phyloP scores from a whole-genome alignment of 2,329 filamentous ascomycete species.

The Ascocoryne sarcoides region DNA sequence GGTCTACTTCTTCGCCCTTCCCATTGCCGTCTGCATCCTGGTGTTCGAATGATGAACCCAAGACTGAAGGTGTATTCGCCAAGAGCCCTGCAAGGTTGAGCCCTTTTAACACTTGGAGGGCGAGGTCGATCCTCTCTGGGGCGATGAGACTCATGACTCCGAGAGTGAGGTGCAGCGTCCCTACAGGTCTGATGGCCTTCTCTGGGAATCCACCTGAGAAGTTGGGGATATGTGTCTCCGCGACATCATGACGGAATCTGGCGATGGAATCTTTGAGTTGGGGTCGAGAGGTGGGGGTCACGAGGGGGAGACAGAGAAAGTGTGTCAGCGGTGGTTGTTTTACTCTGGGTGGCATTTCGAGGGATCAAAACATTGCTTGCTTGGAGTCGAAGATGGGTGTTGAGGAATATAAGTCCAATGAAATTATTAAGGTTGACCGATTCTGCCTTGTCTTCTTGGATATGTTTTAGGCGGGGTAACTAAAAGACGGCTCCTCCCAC shows the following conservation, averaged over 20 bases:
- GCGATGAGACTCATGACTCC: conserved; percentile 70
- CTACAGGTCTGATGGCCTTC: conserved; percentile 64
- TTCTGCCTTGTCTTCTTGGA: no score
- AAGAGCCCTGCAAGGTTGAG: conserved; percentile 36
- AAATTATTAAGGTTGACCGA: no score
- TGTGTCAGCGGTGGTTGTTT: conserved; percentile 49
- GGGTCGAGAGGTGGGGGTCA: conserved; percentile 48
- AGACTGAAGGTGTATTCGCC: conserved; percentile 29
- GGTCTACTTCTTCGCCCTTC: neutral
- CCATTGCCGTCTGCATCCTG: conserved; percentile 13
- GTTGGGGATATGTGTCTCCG: conserved; percentile 27
- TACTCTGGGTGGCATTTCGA: conserved; percentile 1
- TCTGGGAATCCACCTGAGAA: conserved; percentile 44
- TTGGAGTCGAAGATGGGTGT: no score
- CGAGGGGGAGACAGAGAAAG: conserved; percentile 68
- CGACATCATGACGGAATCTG: conserved; percentile 40
- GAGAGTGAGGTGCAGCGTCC: conserved; percentile 77
- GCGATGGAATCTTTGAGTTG: conserved; percentile 57
- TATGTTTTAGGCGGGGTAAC: no score
- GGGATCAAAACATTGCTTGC: no score
- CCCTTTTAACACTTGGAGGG: conserved; percentile 34
- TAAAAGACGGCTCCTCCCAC: no score
- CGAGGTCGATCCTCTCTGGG: conserved; percentile 38
- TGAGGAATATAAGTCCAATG: no score
- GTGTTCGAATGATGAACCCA: no score